Evolutionary conservation across 2,329 filamentous ascomycete genomes (phyloP), one percentile per base, ranked within the genome.

Genomic region (Colletotrichum lentis): DNA sequence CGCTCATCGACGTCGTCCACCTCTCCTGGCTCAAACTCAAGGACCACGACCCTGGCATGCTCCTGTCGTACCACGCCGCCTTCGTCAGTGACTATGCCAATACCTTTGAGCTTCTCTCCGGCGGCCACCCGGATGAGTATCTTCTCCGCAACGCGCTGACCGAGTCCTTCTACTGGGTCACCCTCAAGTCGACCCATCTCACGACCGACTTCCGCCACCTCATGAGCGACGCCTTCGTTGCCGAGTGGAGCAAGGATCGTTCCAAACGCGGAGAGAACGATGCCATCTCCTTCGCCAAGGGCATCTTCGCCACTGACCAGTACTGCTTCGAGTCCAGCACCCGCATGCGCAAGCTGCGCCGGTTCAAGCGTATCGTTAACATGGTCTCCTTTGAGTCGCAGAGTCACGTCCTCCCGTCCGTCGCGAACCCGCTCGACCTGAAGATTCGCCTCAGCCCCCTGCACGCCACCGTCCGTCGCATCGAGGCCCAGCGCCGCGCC

Each of bases 111-210:
- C 11, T 63, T 8, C 53, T 69, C 3, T 59, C 27, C 14, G 57
- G 12, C 3, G 64, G 64, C 1, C 43, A 62, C 24, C 63, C 67
- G 11, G 63, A 69, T n/a, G 67, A 69, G 39, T 49, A 58, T 8
- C 27, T 43, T 14, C 43, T 69, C 22, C 46, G 67, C 27, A 27
- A 67, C 10, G 64, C 67, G 1, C 39, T 69, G 37, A 58, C 54
- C 2, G 67, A 69, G 52, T 62, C 62, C 1, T 66, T 69, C 50
- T 54, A 65, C 44, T 69, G 62, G 62, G 37, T 69, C 44, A 64
- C 22, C 3, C 11, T 43, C 7, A 18, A 59, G 14, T 31, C 44
- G 2, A 43, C 35, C 3, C 39, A 37, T 11, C 37, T 69, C 4
- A 39, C 16, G 18, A 35, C 50, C 5, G 35, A 43, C n/a, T 69